These are phyloP conservation scores for Aspergillus sclerotialis DNA, from an alignment of 2,329 filamentous ascomycete species.

Conservation along the genomic window DNA sequence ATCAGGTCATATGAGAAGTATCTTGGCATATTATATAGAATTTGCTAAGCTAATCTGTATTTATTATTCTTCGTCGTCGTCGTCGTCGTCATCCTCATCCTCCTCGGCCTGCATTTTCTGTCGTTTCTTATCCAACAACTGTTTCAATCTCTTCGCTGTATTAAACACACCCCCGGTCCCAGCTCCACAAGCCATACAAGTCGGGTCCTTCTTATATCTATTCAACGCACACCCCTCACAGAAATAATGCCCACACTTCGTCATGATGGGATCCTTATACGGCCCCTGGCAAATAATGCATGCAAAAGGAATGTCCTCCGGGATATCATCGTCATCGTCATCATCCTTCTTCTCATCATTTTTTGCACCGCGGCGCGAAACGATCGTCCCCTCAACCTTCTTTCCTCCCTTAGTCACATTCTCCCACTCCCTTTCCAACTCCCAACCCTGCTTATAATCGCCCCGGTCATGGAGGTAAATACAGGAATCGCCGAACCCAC, in stretches of 20 bases:
- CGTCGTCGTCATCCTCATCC: no score
- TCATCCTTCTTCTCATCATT: constrained; percentile 45
- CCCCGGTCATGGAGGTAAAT: constrained; percentile 60
- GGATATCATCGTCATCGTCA: constrained; percentile 60
- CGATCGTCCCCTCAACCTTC: constrained; percentile 38
- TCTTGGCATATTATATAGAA: no score
- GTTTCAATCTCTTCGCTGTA: constrained; percentile 72
- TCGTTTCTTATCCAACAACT: constrained; percentile 70
- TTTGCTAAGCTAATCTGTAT: no score
- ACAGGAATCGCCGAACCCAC: constrained; percentile 70
- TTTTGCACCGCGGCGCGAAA: constrained; percentile 42
- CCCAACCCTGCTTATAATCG: constrained; percentile 82
- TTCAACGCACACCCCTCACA: constrained; percentile 84
- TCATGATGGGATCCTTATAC: constrained; percentile 75
- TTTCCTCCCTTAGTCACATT: constrained; percentile 59
- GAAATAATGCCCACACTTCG: constrained; percentile 92
- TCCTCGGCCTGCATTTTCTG: no score
- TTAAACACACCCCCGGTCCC: constrained; percentile 90
- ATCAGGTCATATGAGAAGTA: no score
- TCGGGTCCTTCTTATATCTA: constrained; percentile 77
- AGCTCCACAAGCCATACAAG: constrained; percentile 76
- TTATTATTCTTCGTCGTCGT: no score
- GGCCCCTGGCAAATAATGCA: constrained; percentile 77
- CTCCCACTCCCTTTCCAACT: constrained; percentile 93
- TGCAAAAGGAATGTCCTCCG: constrained; percentile 81